phyloP scores from a whole-genome alignment of 371 early-diverging fungal genomes.

The Lichtheimia ornata region DNA sequence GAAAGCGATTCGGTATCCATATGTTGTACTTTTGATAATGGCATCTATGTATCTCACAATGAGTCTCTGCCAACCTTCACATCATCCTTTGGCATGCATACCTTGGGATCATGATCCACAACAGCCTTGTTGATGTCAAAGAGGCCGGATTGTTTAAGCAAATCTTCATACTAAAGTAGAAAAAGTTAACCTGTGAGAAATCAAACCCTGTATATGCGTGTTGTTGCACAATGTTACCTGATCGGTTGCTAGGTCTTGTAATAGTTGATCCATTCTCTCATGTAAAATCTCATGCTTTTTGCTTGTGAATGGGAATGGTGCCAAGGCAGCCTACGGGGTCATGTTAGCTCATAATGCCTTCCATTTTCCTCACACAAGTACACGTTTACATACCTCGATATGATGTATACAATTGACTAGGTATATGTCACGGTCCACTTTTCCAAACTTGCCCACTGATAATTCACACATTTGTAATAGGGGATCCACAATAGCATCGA shows the following conservation, averaged over 20 bases:
- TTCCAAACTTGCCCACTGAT: constrained; percentile 53
- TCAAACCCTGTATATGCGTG: no score
- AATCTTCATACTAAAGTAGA: constrained; percentile 25
- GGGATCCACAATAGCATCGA: constrained; percentile 75
- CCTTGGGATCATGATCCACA: constrained; percentile 34
- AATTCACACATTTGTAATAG: constrained; percentile 71
- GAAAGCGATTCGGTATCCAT: constrained; percentile 61
- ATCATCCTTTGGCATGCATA: constrained; percentile 8
- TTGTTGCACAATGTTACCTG: constrained; percentile 29
- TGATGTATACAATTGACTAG: constrained; percentile 74
- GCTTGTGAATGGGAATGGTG: constrained; percentile 36
- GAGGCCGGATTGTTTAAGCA: constrained; percentile 52
- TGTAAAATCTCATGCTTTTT: constrained; percentile 31
- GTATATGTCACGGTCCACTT: constrained; percentile 71
- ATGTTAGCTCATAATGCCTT: background rate
- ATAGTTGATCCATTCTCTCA: constrained; percentile 27
- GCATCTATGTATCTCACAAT: constrained; percentile 36
- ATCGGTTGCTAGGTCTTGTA: constrained; percentile 38
- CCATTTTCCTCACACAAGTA: background rate
- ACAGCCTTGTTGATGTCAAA: constrained; percentile 36
- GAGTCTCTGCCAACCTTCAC: no score
- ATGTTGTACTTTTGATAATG: constrained; percentile 57
- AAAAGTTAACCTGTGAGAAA: background rate
- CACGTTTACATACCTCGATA: constrained; percentile 54
- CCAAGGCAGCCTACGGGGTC: constrained; percentile 20